phyloP scores from a whole-genome alignment of 495 filamentous ascomycete genomes.

The Penicillium lividum region DNA sequence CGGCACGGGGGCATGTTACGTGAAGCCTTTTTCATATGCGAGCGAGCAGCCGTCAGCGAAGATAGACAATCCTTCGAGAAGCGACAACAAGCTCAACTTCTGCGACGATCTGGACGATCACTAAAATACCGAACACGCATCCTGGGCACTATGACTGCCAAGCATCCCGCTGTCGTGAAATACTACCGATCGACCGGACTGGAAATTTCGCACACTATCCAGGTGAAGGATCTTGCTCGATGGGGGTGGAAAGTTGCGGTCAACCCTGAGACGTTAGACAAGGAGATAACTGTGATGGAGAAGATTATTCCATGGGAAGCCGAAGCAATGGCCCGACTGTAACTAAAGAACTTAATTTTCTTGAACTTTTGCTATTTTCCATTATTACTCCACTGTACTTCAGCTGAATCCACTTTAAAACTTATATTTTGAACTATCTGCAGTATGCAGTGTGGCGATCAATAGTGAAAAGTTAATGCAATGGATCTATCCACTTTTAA shows the following conservation, averaged over 20 bases:
- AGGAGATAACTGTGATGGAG: neutral
- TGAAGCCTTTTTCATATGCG: neutral
- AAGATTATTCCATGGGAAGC: conserved; percentile 1
- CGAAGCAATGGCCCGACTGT: neutral
- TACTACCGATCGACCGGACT: neutral
- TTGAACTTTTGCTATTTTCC: no score
- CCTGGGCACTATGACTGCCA: neutral
- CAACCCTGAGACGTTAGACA: neutral
- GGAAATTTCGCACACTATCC: neutral
- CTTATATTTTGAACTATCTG: no score
- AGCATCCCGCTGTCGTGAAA: neutral
- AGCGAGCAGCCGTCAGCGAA: neutral
- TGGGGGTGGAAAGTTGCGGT: neutral
- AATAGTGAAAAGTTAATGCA: no score
- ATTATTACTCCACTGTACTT: no score
- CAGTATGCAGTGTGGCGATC: no score
- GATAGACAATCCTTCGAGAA: neutral
- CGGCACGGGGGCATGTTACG: neutral
- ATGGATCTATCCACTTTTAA: no score
- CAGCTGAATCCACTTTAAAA: no score
- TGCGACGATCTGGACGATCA: neutral
- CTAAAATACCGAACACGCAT: neutral
- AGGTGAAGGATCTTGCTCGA: neutral
- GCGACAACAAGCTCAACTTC: neutral
- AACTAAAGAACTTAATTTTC: neutral